Percentiles rank a stretch among this genome's conserved stretches.
Conservation (phyloP, 2,329 filamentous ascomycete genomes). For the Nigrograna mackinnonii region DNA sequence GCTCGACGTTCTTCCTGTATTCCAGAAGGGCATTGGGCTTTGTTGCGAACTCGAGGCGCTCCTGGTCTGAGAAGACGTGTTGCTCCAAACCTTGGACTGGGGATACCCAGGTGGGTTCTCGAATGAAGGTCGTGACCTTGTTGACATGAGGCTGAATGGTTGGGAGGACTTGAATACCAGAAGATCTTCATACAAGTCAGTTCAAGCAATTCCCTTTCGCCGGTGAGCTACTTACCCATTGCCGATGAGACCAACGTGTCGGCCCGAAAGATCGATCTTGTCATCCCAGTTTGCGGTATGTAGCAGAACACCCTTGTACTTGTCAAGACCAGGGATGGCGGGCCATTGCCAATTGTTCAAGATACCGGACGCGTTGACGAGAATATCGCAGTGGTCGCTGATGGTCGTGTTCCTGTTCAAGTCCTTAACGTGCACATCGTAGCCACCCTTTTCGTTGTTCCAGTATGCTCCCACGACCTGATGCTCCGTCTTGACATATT, state of each 20-base stretch:
- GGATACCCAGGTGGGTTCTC: conserved; percentile 56
- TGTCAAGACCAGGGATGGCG: conserved; percentile 53
- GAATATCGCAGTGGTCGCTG: conserved; percentile 50
- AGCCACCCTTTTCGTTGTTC: conserved; percentile 39
- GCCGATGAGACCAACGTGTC: conserved; percentile 58
- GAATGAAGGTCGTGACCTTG: conserved; percentile 54
- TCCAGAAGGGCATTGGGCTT: conserved; percentile 44
- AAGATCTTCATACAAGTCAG: conserved; percentile 47
- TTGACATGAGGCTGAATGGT: conserved; percentile 49
- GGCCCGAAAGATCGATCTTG: conserved; percentile 51
- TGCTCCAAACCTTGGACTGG: conserved; percentile 49
- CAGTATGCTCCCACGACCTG: conserved; percentile 40
- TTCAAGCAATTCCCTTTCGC: conserved; percentile 13
- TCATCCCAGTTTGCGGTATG: conserved; percentile 62
- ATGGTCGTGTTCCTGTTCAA: conserved; percentile 26
- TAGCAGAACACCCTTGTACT: conserved; percentile 58
- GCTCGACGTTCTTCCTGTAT: conserved; percentile 51
- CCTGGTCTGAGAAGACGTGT: conserved; percentile 46
- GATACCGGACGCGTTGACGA: conserved; percentile 54
- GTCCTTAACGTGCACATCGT: conserved; percentile 40
- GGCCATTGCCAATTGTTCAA: conserved; percentile 59
- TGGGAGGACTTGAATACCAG: conserved; percentile 58
- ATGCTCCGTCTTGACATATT: conserved; percentile 39
- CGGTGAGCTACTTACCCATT: conserved; percentile 40
- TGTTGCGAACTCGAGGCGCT: conserved; percentile 45